These are phyloP conservation scores for Lentinula novae-zelandiae DNA, from an alignment of 1,284 basidiomycete genomes.

Conservation along the genomic window DNA sequence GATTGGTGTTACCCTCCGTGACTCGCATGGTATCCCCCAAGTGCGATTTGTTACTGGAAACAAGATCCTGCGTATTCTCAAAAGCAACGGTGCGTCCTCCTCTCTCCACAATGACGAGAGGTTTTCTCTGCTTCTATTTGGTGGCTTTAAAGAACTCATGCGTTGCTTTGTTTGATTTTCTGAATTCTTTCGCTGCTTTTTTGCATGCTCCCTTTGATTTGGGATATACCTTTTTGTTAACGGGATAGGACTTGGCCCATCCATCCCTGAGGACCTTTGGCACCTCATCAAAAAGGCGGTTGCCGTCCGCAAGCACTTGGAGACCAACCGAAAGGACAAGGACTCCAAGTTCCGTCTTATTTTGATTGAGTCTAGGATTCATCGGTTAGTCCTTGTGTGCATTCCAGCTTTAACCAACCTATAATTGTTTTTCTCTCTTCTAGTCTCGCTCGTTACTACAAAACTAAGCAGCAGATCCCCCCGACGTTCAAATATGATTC, in stretches of 20 bases:
- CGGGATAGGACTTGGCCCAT: constrained; percentile 88
- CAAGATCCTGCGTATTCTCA: constrained; percentile 99
- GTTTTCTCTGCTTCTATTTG: background rate
- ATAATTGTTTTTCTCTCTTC: background rate
- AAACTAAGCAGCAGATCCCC: constrained; percentile 95
- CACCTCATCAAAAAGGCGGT: constrained; percentile 99
- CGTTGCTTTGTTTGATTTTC: constrained; percentile 14
- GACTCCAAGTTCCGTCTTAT: constrained; percentile 98
- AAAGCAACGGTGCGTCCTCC: constrained; percentile 76
- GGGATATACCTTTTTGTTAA: constrained; percentile 50
- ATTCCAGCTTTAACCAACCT: background rate
- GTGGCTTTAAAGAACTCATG: constrained; percentile 23
- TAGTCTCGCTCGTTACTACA: constrained; percentile 87
- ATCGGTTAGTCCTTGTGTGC: constrained; percentile 49
- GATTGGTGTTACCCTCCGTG: constrained; percentile 97
- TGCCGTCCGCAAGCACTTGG: constrained; percentile 97
- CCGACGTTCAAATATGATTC: constrained; percentile 99
- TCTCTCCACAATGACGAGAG: constrained; percentile 1
- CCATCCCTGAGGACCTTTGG: constrained; percentile 99
- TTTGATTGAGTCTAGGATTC: constrained; percentile 98
- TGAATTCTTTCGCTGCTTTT: constrained; percentile 17
- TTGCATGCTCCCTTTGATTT: constrained; percentile 18
- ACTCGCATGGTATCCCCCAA: constrained; percentile 96
- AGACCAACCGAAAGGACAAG: constrained; percentile 98
- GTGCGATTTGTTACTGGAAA: constrained; percentile 98